Evolutionary conservation across 176 grass and related monocot genomes (phyloP).

Genomic region (Triticum aestivum): IWGSC_CS_RefSeq_v2.1 NC_057813.1:708870385-708870884

Average conservation of each 20-base stretch:
- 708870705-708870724: neutral
- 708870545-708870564: neutral
- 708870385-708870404: neutral
- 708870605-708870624: neutral
- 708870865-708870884: constrained; percentile 62
- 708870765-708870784: neutral
- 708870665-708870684: neutral
- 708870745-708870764: neutral
- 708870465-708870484: too few relatives aligned
- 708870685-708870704: neutral
- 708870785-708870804: neutral
- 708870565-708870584: neutral
- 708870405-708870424: too few relatives aligned
- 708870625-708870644: neutral
- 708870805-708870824: neutral
- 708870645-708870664: neutral
- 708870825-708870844: neutral
- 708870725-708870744: neutral
- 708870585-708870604: neutral
- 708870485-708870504: neutral
- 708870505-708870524: neutral
- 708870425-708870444: too few relatives aligned
- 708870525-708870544: neutral
- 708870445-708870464: too few relatives aligned
- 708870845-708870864: constrained; percentile 24